These are phyloP conservation scores for Punctularia strigosozonata DNA, from an alignment of 768 basidiomycete species.

Conservation along the genomic window DNA sequence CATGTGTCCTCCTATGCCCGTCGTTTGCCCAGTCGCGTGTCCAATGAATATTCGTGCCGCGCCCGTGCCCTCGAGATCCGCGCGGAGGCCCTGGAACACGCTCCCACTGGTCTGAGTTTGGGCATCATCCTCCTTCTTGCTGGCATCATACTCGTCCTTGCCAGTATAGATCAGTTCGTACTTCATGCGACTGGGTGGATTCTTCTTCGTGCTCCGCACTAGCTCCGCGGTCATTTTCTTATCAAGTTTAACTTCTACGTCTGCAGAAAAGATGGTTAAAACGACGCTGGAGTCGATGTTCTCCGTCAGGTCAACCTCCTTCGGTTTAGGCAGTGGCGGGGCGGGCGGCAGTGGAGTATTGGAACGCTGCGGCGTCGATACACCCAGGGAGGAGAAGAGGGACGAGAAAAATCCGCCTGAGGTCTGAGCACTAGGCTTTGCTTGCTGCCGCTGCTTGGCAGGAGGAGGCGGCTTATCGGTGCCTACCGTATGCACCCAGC, in stretches of 20 bases:
- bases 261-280: conserved; percentile 54
- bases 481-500: conserved; percentile 61
- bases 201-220: conserved; percentile 89
- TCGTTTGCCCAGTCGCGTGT: conserved; percentile 87
- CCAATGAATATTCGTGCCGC: conserved; percentile 75
- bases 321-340: conserved; percentile 20
- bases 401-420: conserved; percentile 26
- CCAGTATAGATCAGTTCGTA: conserved; percentile 86
- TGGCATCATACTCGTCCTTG: conserved; percentile 70
- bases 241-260: conserved; percentile 51
- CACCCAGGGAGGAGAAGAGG: conserved; percentile 24
- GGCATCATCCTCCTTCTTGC: conserved; percentile 52
- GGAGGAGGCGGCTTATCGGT: conserved; percentile 39
- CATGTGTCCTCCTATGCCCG: conserved; percentile 61
- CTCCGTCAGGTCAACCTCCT: conserved; percentile 15
- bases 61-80: conserved; percentile 71
- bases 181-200: conserved; percentile 63
- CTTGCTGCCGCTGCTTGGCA: conserved; percentile 7
- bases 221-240: conserved; percentile 64
- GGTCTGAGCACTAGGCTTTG: conserved; percentile 12
- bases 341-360: conserved; percentile 20
- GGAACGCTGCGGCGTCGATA: conserved; percentile 18
- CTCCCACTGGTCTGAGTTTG: conserved; percentile 56
- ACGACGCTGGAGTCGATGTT: conserved; percentile 43
- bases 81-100: conserved; percentile 78